Percentiles rank a stretch among this genome's conserved stretches.
Conservation (phyloP, 1,284 basidiomycete genomes). For the Marasmius fiardii region DNA sequence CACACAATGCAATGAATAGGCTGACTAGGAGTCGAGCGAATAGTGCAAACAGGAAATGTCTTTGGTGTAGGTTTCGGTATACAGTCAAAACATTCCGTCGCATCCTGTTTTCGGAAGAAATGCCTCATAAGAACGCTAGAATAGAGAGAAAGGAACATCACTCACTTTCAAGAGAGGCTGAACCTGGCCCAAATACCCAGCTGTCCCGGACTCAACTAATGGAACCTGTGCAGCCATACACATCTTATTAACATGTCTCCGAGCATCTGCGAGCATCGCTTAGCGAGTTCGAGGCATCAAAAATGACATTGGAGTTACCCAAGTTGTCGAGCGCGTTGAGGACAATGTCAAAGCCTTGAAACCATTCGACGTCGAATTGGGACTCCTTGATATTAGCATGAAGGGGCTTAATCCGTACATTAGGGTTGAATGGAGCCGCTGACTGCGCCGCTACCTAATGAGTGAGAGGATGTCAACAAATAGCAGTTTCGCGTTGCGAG, state of each 20-base stretch:
- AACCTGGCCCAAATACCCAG: slow-evolving; percentile 90
- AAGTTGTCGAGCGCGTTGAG: slow-evolving; percentile 97
- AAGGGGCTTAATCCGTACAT: slow-evolving; percentile 84
- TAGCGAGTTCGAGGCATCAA: background rate
- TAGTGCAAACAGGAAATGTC: slow-evolving; percentile 97
- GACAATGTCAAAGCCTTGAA: slow-evolving; percentile 87
- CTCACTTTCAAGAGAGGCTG: slow-evolving; percentile 72
- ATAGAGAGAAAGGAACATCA: background rate
- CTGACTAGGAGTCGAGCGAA: slow-evolving; percentile 94
- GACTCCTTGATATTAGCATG: slow-evolving; percentile 96
- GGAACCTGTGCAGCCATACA: slow-evolving; percentile 91
- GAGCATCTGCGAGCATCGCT: slow-evolving; percentile 57
- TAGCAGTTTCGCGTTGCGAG: slow-evolving; percentile 7
- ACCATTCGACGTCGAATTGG: slow-evolving; percentile 90
- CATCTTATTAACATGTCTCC: slow-evolving; percentile 95
- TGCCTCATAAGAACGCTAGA: slow-evolving; percentile 6
- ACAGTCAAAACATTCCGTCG: slow-evolving; percentile 92
- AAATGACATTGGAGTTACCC: slow-evolving; percentile 46
- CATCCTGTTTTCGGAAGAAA: slow-evolving; percentile 47
- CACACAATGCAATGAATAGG: slow-evolving; percentile 99
- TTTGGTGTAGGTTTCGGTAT: slow-evolving; percentile 88
- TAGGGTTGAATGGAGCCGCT: slow-evolving; percentile 89
- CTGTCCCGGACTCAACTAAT: slow-evolving; percentile 94
- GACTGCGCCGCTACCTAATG: slow-evolving; percentile 83
- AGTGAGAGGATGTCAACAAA: background rate